A percentile compares a stretch with the other conserved stretches of the same genome.
phyloP scores from a whole-genome alignment of 2,329 filamentous ascomycete species.

The Diaporthe sp. region DNA sequence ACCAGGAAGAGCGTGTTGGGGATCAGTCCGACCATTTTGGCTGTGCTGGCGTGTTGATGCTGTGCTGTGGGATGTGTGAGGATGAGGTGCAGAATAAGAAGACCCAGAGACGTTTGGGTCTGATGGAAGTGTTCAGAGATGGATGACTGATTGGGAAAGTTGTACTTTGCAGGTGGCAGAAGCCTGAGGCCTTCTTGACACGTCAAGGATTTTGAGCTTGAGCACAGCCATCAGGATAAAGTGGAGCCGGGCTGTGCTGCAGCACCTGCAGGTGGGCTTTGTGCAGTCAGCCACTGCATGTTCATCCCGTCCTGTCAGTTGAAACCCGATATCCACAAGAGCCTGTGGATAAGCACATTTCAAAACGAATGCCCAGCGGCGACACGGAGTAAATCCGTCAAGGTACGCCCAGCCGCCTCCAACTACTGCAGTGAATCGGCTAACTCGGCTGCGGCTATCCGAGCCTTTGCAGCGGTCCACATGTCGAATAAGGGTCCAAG shows the following conservation, averaged over 20 bases:
- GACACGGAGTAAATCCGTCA: not conserved
- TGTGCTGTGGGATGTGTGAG: not conserved
- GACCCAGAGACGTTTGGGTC: too few relatives aligned
- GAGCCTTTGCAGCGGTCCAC: not conserved
- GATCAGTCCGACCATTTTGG: constrained; percentile 33
- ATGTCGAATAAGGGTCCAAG: not conserved
- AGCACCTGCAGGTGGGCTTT: constrained; percentile 3
- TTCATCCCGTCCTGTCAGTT: not conserved
- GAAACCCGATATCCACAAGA: not conserved
- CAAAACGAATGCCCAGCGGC: not conserved
- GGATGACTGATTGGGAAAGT: not conserved
- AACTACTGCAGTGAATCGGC: not conserved
- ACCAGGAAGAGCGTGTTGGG: constrained; percentile 35
- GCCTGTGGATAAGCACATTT: not conserved
- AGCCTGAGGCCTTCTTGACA: constrained; percentile 5
- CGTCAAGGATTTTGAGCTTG: constrained; percentile 24
- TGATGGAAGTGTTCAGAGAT: not conserved
- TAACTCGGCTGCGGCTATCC: not conserved
- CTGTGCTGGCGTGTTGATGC: not conserved
- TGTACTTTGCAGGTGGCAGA: not conserved
- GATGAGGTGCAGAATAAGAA: not conserved
- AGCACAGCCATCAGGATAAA: constrained; percentile 20
- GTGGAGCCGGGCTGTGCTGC: constrained; percentile 23
- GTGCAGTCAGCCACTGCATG: not conserved
- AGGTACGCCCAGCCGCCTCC: not conserved